Conservation (phyloP, 768 basidiomycete genomes). For the Lactifluus volemus region DNA sequence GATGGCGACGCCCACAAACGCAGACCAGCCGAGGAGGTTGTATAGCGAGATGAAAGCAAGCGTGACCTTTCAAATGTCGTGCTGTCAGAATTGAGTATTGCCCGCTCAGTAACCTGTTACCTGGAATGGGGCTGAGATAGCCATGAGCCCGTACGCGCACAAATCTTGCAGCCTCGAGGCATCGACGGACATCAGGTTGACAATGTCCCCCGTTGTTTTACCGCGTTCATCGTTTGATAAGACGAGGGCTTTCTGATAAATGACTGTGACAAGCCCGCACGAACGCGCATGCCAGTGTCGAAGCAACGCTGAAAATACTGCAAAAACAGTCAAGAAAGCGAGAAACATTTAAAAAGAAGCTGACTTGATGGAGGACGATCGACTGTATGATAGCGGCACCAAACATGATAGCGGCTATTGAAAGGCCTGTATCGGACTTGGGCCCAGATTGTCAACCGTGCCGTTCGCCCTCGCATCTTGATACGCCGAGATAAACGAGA, state of each 20-base stretch:
- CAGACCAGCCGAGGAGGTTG: conserved; percentile 83
- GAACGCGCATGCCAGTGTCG: conserved; percentile 88
- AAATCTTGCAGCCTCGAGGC: conserved; percentile 72
- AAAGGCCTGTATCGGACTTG: conserved; percentile 51
- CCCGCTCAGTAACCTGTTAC: conserved; percentile 27
- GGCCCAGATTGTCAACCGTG: conserved; percentile 21
- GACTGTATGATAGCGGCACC: conserved; percentile 71
- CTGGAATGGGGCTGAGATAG: conserved; percentile 81
- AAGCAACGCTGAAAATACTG: conserved; percentile 83
- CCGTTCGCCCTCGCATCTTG: conserved; percentile 39
- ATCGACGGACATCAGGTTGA: conserved; percentile 90
- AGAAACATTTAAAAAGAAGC: neutral
- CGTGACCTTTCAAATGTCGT: conserved; percentile 43
- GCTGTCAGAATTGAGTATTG: neutral
- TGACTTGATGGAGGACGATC: conserved; percentile 68
- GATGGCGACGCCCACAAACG: conserved; percentile 81
- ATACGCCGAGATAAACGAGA: conserved; percentile 77
- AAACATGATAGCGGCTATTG: conserved; percentile 76
- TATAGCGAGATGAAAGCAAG: conserved; percentile 89
- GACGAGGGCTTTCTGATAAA: conserved; percentile 80
- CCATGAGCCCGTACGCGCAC: conserved; percentile 75
- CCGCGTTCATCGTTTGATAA: conserved; percentile 80
- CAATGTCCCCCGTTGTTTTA: conserved; percentile 83
- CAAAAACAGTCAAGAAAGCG: neutral
- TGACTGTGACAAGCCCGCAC: conserved; percentile 80